phyloP scores from a whole-genome alignment of 768 basidiomycete genomes.

The Auriculariales sp. region DNA sequence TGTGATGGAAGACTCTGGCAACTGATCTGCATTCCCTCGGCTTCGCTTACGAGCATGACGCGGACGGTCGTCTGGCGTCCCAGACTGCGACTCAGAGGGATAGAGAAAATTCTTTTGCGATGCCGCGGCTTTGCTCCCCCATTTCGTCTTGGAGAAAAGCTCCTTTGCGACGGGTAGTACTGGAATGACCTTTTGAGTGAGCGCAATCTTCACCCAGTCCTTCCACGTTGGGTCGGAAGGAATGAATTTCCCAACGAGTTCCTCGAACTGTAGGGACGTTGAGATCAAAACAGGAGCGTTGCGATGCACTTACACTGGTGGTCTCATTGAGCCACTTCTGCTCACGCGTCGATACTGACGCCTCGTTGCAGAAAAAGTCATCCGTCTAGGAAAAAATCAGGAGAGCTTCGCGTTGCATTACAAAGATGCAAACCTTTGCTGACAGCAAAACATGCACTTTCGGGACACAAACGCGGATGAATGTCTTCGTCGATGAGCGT shows the following conservation, averaged over 20 bases:
- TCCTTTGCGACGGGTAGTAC: conserved; percentile 69
- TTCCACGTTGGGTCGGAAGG: conserved; percentile 66
- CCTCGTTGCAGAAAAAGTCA: conserved; percentile 72
- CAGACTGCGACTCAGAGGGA: too few relatives aligned
- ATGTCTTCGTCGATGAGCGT: not conserved
- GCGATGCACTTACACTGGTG: conserved; percentile 46
- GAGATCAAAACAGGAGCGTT: conserved; percentile 4
- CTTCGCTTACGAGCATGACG: too few relatives aligned
- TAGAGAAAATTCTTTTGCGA: not conserved
- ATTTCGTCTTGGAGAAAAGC: conserved; percentile 63
- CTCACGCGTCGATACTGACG: conserved; percentile 63
- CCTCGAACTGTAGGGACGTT: conserved; percentile 43
- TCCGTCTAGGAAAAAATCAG: conserved; percentile 27
- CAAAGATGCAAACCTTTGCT: not conserved
- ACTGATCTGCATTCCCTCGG: too few relatives aligned
- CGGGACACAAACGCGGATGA: not conserved
- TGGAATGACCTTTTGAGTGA: conserved; percentile 64
- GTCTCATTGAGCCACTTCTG: conserved; percentile 74
- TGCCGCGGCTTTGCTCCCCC: conserved; percentile 13
- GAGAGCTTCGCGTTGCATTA: not conserved
- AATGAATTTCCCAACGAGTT: conserved; percentile 64
- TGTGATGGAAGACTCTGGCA: too few relatives aligned
- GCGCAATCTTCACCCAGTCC: conserved; percentile 74
- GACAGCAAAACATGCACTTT: not conserved
- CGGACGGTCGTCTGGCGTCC: too few relatives aligned